A percentile compares a stretch with the other conserved stretches of the same genome.
These are phyloP conservation scores for Suillus ampliporus DNA, from an alignment of 768 basidiomycete genomes.

Conservation along the genomic window DNA sequence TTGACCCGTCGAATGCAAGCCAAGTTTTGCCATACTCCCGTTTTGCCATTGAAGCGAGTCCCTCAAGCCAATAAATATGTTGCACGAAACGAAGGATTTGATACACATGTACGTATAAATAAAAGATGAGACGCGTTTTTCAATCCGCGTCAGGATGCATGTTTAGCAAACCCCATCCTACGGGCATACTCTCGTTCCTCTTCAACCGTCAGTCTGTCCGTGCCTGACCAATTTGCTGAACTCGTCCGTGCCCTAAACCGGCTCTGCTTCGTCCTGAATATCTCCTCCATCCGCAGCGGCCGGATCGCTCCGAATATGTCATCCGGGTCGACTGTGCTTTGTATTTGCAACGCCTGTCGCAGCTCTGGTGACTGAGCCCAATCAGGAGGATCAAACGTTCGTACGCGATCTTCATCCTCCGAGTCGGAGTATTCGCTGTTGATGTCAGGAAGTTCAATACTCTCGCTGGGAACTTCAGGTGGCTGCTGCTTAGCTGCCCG, in stretches of 20 bases:
- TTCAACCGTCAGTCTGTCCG: conserved; percentile 82
- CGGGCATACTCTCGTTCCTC: conserved; percentile 89
- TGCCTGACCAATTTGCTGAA: conserved; percentile 95
- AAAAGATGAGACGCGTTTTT: conserved; percentile 13
- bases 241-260: conserved; percentile 90
- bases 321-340: conserved; percentile 88
- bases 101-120: not conserved
- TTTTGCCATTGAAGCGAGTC: not conserved
- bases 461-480: conserved; percentile 68
- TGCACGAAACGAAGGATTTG: not conserved
- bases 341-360: conserved; percentile 74
- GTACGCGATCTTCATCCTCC: conserved; percentile 82
- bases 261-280: conserved; percentile 81
- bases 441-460: conserved; percentile 92
- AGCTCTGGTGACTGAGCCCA: conserved; percentile 96
- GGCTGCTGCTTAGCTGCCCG: conserved; percentile 57
- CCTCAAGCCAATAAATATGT: not conserved
- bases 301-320: conserved; percentile 91
- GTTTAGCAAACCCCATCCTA: conserved; percentile 81
- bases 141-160: conserved; percentile 25
- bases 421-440: conserved; percentile 98
- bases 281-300: conserved; percentile 89
- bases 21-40: not conserved
- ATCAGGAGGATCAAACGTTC: conserved; percentile 74
- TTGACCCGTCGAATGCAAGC: conserved; percentile 7